Evolutionary conservation across 352 stramenopile genomes (phyloP), one percentile per base, ranked within the genome.

Genomic region (Phytophthora syringae): DNA sequence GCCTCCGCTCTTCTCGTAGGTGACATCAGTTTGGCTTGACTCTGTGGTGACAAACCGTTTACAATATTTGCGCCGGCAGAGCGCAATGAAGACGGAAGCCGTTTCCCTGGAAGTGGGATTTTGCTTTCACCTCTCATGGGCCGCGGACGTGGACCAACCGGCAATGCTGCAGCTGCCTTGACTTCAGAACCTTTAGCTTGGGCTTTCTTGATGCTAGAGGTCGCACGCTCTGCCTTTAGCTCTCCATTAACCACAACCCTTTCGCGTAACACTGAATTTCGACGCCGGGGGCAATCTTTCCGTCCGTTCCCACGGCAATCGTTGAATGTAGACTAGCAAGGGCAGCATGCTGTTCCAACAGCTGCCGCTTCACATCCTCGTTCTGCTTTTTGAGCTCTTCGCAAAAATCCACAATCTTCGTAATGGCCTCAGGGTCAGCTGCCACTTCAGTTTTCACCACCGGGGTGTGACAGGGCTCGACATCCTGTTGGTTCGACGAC

Each of bases 301-400:
- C 13, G 48, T 52, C 28, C 25, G 21, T 30, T 27, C 63, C 44
- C 28, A 47, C n/a, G 28, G 45, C 11, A 42, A 60, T n/a, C 20
- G 56, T 50, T 1, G 44, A 60, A 27, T 50, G 67, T n/a, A 88
- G 45, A 44, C 63, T 81, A 30, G 60, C 55, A 21, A 88, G 67
- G 7, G 85, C 75, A 0, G 66, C 64, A 24, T 84, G 64, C 52
- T 88, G 80, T n/a, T 82, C 69, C 3, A 54, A 40, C 10, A 88
- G 43, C 27, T 85, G 80, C 53, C 67, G 55, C 63, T 85, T 84
- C 2, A 86, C 72, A 25, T 86, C 80, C 48, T 88, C 77, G 45
- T 88, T 86, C 40, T 88, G 77, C 7, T 70, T 71, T 56, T 84
- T 83, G 36, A 88, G 75, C 6, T 81, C 80, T 42, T 86, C 67